Evolutionary conservation across 257 asterid genomes (phyloP).

Genomic region (Gardenia jasminoides): DNA sequence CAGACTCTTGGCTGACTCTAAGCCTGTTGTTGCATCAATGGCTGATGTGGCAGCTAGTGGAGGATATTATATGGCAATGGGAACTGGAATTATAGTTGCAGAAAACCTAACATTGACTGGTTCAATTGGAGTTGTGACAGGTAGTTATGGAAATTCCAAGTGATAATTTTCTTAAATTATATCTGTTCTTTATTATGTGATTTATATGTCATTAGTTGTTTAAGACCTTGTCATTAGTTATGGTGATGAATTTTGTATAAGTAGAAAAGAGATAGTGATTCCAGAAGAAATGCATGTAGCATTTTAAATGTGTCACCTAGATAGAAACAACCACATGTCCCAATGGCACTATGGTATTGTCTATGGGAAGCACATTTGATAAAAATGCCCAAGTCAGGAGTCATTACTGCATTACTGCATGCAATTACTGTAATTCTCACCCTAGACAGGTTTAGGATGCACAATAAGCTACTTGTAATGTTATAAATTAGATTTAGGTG

Average conservation of each 20-base stretch:
- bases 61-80: conserved; percentile 99
- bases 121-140: conserved; percentile 98
- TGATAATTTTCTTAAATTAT: not conserved
- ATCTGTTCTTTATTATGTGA: not conserved
- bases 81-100: conserved; percentile 76
- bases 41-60: conserved; percentile 99
- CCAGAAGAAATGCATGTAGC: not conserved
- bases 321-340: not conserved
- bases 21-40: conserved; percentile 96
- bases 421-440: not conserved
- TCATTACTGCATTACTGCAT: not conserved
- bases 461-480: not conserved
- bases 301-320: not conserved
- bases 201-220: not conserved
- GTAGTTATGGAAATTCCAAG: conserved; percentile 30
- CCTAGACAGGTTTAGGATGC: not conserved
- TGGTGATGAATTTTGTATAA: not conserved
- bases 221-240: not conserved
- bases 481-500: not conserved
- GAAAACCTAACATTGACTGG: conserved; percentile 93
- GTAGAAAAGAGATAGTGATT: not conserved
- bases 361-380: not conserved
- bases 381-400: not conserved
- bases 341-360: not conserved
- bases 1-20: conserved; percentile 78